These are phyloP conservation scores for Penicillium paradoxum DNA, from an alignment of 495 filamentous ascomycete species.

Conservation along the genomic window DNA sequence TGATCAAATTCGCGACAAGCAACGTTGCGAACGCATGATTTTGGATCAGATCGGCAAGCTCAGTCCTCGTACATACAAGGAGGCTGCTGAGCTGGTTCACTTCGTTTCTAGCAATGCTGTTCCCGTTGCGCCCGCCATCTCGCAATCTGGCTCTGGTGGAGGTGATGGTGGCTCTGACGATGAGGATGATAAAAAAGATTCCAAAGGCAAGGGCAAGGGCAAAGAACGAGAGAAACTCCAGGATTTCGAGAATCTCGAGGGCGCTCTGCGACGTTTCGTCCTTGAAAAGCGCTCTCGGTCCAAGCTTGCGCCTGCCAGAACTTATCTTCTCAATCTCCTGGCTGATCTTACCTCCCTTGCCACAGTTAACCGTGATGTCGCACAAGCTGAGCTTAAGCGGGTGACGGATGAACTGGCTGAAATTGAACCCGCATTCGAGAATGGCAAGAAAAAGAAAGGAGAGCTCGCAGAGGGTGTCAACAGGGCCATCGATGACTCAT, in stretches of 20 bases:
- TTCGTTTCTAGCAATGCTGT: constrained; percentile 97
- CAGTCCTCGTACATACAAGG: constrained; percentile 88
- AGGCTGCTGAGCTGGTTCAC: constrained; percentile 87
- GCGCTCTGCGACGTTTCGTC: constrained; percentile 85
- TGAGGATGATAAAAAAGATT: constrained; percentile 46
- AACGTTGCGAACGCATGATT: constrained; percentile 81
- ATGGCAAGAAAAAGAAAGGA: constrained; percentile 73
- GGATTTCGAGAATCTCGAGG: constrained; percentile 85
- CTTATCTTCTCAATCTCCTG: constrained; percentile 91
- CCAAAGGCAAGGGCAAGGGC: constrained; percentile 73
- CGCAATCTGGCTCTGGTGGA: constrained; percentile 47
- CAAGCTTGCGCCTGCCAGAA: constrained; percentile 92
- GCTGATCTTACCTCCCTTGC: constrained; percentile 79
- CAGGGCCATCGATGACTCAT: constrained; percentile 75
- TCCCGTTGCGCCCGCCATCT: constrained; percentile 54
- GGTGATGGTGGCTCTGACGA: constrained; percentile 54
- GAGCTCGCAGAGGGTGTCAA: constrained; percentile 80
- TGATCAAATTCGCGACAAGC: constrained; percentile 88
- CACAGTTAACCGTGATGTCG: constrained; percentile 80
- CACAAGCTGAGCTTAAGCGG: constrained; percentile 77
- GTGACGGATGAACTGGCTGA: constrained; percentile 74
- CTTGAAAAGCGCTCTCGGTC: constrained; percentile 93
- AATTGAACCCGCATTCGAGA: constrained; percentile 78
- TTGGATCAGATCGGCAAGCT: constrained; percentile 79
- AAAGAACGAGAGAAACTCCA: constrained; percentile 82